These are phyloP conservation scores for Laburnicola sp. DNA, from an alignment of 2,329 filamentous ascomycete species.

Conservation along the genomic window DNA sequence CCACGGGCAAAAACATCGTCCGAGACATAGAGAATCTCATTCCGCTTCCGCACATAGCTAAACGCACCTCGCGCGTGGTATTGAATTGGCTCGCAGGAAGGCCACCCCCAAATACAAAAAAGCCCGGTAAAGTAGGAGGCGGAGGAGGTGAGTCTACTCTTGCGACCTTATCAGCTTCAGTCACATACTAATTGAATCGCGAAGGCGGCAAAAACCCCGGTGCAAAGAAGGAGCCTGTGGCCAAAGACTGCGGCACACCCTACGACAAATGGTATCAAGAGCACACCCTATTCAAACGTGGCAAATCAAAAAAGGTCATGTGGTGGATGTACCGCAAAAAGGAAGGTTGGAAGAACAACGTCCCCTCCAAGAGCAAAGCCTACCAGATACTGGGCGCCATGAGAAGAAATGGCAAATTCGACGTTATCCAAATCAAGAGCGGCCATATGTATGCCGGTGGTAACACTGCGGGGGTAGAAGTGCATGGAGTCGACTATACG, in stretches of 20 bases:
- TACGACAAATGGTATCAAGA: background rate
- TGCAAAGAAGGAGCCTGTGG: background rate
- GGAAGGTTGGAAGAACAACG: background rate
- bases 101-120: background rate
- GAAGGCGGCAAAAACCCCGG: background rate
- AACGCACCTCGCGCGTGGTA: background rate
- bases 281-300: background rate
- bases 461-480: background rate
- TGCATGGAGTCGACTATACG: background rate
- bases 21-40: background rate
- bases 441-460: background rate
- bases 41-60: background rate
- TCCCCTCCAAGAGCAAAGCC: background rate
- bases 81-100: background rate
- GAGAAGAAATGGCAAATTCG: conserved; percentile 1
- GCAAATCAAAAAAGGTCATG: background rate
- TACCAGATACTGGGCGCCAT: background rate
- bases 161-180: background rate
- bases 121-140: background rate
- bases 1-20: background rate
- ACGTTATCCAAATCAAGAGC: conserved; percentile 2
- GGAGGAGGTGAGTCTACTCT: background rate
- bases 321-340: conserved; percentile 1
- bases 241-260: background rate
- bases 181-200: background rate